A percentile compares a stretch with the other conserved stretches of the same genome.
Evolutionary conservation across 2,329 filamentous ascomycete species (phyloP).

Genomic region (Decorospora gaudefroyi): DNA sequence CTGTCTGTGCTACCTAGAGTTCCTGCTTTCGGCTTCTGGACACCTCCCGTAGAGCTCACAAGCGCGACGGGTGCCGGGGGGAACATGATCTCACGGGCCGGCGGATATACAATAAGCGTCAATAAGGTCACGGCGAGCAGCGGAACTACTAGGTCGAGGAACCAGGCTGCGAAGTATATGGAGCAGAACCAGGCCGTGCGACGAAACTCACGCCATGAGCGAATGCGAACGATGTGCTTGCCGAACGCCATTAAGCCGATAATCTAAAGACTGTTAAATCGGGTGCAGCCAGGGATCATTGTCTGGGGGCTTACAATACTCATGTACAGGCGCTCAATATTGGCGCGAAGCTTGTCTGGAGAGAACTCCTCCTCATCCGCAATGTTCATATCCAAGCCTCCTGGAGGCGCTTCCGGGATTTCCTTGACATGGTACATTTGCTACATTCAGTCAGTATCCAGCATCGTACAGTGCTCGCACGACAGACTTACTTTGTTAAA

Average conservation of each 20-base stretch:
- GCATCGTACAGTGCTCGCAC: background rate
- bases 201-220: conserved; percentile 76
- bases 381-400: conserved; percentile 76
- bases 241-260: conserved; percentile 67
- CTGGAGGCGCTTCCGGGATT: conserved; percentile 62
- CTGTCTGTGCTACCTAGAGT: conserved; percentile 76
- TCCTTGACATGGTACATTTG: conserved; percentile 74
- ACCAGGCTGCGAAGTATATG: conserved; percentile 69
- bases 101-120: conserved; percentile 67
- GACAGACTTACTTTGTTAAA: conserved; percentile 67
- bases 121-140: conserved; percentile 63
- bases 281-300: background rate
- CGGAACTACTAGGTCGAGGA: conserved; percentile 71
- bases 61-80: conserved; percentile 77
- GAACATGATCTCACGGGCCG: conserved; percentile 67
- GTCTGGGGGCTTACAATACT: conserved; percentile 58
- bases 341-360: conserved; percentile 78
- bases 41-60: conserved; percentile 69
- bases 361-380: conserved; percentile 84
- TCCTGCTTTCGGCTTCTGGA: conserved; percentile 77
- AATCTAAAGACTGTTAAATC: conserved; percentile 44
- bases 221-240: conserved; percentile 75
- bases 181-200: conserved; percentile 69
- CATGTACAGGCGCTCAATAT: conserved; percentile 80
- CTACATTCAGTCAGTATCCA: conserved; percentile 41